Base-by-base conservation (phyloP, 164 flowering plant species). In the Brasenia schreberi region DNA sequence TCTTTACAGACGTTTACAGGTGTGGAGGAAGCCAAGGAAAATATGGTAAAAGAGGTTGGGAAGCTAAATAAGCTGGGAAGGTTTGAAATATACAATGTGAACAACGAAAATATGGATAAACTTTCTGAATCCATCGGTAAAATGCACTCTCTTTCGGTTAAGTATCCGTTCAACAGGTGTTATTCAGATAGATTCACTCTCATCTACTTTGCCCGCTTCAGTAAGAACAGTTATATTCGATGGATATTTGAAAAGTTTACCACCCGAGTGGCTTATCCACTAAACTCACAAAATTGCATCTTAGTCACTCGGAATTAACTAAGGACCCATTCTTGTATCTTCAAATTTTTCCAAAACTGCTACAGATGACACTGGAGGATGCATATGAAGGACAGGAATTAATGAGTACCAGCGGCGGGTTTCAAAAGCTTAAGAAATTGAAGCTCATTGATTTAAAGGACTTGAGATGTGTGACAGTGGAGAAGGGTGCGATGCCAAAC, bases 111-210 rank as follows among this genome's bases (percentile, higher is more conserved):
- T 39, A 79, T 77, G 60, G 27, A 64, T 33, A 42, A 49, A 2
- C 63, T 81, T n/a, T 81, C 83, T 59, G 5, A 43, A 59, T 76
- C 83, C 12, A 67, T 81, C 17, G 39, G 75, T n/a, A 76, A 58
- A 67, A 71, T 83, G 81, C 70, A 12, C 33, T 23, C 83, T 82
- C 5, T 59, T 62, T 59, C 53, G 62, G 23, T 66, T 80, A 59
- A 62, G 10, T 0, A 4, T 49, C 4, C 56, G 9, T 49, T 49
- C 56, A 3, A 9, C 56, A 4, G 9, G 9, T 9, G 10, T 3
- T 14, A 9, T 49, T 49, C 3, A 49, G 14, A 9, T 49, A 49
- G 56, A 49, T 49, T 14, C 56, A 49, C 56, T 49, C 10, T 49
- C 16, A 5, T 49, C 16, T 9, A 4, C 56, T 49, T 14, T 14